Evolutionary conservation across 257 asterid species (phyloP), one percentile per base, ranked within the genome.

Genomic region (Fraxinus pennsylvanica): DNA sequence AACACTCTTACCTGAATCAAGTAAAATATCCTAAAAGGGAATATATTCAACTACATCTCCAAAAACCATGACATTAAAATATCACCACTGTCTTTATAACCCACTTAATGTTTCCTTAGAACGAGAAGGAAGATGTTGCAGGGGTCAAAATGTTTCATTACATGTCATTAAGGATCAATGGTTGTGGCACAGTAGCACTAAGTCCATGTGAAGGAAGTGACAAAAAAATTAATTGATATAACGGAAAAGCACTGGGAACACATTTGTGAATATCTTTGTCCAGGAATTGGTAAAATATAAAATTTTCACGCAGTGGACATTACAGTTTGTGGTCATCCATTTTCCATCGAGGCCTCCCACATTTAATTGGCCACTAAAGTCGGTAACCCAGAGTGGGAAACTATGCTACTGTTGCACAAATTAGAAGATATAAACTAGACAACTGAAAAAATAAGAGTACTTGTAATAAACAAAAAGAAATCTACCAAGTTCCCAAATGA

Each of bases 21-120:
- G 25, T 54, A 19, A 54, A 19, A 54, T 54, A 54, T 8, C 72
- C 73, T 36, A 43, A 77, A 65, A 74, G 43, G 50, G 36, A 21
- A 27, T n/a, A 19, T 68, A 17, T 71, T 21, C 8, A 71, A 33
- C 61, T 54, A 69, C 1, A 41, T 38, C 19, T 22, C 25, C 54
- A 35, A 8, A 38, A 21, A 45, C 25, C 33, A 76, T 17, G 33
- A 32, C 30, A 47, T 69, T 41, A 61, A 74, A 73, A 54, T 7
- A 72, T 74, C 75, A 76, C n/a, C 71, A 79, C 45, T 30, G 3
- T 72, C 68, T 54, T 75, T 57, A 77, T 35, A 76, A 33, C 33
- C 67, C 57, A 59, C 19, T 50, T 50, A 50, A 50, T 50, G 6
- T 50, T 74, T 38, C 76, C 39, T 30, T 68, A 63, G 43, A 50